Base-by-base conservation (phyloP, 208 protist species). In the Crithidia thermophila region DNA sequence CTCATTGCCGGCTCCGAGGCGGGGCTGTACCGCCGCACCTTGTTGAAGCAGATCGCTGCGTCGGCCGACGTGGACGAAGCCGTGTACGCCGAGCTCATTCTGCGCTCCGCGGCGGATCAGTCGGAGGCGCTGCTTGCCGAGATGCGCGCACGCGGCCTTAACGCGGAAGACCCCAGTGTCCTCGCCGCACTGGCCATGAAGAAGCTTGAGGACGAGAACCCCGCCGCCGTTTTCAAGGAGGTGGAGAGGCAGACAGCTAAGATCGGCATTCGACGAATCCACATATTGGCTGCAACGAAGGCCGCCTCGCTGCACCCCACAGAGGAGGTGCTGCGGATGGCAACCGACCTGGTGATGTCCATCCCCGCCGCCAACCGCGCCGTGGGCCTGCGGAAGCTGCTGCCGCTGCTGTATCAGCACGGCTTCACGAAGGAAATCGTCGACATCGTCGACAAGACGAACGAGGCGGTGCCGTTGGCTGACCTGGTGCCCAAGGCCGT, bases 31-130 rank as follows among this genome's bases (percentile, higher is more conserved):
- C 75, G 82, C 23, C 66, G 79, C 36, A 79, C 79, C 43, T 60
- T 82, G 45, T 37, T 94, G 28, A 75, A 67, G 57, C 88, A 94
- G 72, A 62, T 94, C 14, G 69, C 81, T 0, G 74, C 62, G 18
- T 82, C 86, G 9, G 49, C 63, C 20, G 79, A 94, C 46, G 91
- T 87, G 0, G 85, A 94, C 65, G 91, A 96, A 49, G 40, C 37
- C 42, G 73, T 94, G 7, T 94, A 93, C 56, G 86, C 81, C 0
- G 77, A 89, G 61, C 79, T 94, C 34, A 82, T 96, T 58, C 40
- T 80, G 40, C 66, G 81, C n/a, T 83, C 79, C 2, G 42, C 59
- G 20, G 65, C 51, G 10, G 84, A 86, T n/a, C 67, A 87, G n/a
- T 67, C 84, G 3, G 61, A 72, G n/a, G 60, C 47, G 31, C 20